These are phyloP conservation scores for Fusarium sp. DNA, from an alignment of 2,329 filamentous ascomycete genomes.

Conservation along the genomic window DNA sequence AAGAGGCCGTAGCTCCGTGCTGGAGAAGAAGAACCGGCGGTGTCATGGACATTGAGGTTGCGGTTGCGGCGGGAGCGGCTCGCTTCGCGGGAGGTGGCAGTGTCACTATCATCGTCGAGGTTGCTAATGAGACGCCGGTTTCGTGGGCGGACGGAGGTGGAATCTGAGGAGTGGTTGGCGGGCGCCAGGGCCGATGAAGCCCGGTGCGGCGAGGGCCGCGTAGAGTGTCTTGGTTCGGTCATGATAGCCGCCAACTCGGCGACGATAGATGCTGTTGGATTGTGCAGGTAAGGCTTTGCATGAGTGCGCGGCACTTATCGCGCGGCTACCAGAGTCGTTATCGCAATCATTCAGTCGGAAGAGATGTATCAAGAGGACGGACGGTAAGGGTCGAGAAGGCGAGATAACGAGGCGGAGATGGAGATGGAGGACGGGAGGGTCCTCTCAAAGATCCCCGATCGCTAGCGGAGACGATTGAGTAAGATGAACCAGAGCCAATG, in stretches of 20 bases:
- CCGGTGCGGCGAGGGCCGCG: conserved; percentile 54
- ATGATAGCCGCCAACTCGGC: conserved; percentile 54
- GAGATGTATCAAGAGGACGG: conserved; percentile 31
- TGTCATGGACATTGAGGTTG: conserved; percentile 33
- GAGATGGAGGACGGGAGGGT: conserved; percentile 25
- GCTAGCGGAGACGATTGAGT: conserved; percentile 36
- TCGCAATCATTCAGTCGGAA: conserved; percentile 40
- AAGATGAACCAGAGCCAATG: conserved; percentile 29
- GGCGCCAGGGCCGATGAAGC: conserved; percentile 62
- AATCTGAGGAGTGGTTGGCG: conserved; percentile 57
- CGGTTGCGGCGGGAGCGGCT: conserved; percentile 40
- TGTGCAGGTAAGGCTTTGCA: conserved; percentile 48
- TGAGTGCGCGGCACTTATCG: conserved; percentile 49
- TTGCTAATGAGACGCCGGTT: conserved; percentile 61
- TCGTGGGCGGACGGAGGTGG: conserved; percentile 61
- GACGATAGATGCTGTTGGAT: conserved; percentile 50
- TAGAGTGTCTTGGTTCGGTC: conserved; percentile 52
- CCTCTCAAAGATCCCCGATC: conserved; percentile 25
- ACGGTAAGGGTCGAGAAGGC: conserved; percentile 33
- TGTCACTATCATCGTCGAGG: conserved; percentile 46
- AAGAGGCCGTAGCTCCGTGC: conserved; percentile 53
- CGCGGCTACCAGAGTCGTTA: conserved; percentile 32
- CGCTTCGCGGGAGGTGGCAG: conserved; percentile 32
- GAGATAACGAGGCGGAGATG: conserved; percentile 36
- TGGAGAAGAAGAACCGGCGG: conserved; percentile 46